These are phyloP conservation scores for Arachis hypogaea DNA, from an alignment of 306 rosid genomes.

Conservation along the genomic window DNA sequence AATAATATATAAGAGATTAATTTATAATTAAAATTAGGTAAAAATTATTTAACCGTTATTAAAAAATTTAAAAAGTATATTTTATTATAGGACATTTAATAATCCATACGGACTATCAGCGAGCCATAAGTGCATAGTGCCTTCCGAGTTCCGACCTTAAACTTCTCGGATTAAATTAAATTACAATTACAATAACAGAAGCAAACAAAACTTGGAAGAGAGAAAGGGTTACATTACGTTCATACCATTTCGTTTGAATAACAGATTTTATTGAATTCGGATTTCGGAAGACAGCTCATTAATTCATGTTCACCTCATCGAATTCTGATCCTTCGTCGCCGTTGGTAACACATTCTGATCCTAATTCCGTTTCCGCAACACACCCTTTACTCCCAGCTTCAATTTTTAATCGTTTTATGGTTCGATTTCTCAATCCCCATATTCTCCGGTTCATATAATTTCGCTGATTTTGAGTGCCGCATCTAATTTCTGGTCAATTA, in stretches of 20 bases:
- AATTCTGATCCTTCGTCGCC: conserved; percentile 17
- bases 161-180: too few relatives aligned
- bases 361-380: not conserved
- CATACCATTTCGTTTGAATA: not conserved
- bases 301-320: not conserved
- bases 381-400: conserved; percentile 21
- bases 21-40: too few relatives aligned
- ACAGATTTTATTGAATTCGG: too few relatives aligned
- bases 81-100: too few relatives aligned
- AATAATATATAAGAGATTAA: too few relatives aligned
- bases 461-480: conserved; percentile 4
- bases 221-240: too few relatives aligned
- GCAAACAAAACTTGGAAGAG: not conserved
- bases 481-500: conserved; percentile 10
- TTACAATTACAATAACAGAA: too few relatives aligned
- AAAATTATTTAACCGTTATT: too few relatives aligned
- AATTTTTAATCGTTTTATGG: conserved; percentile 1
- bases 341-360: not conserved
- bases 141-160: too few relatives aligned
- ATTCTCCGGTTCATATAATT: conserved; percentile 9
- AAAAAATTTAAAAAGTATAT: too few relatives aligned
- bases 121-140: too few relatives aligned
- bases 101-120: too few relatives aligned
- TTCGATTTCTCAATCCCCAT: conserved; percentile 1
- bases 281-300: not conserved